Percentiles rank a stretch among this genome's conserved stretches.
Evolutionary conservation across 805 yeast genomes (phyloP).

Genomic region (Suhomyces faveliae): DNA sequence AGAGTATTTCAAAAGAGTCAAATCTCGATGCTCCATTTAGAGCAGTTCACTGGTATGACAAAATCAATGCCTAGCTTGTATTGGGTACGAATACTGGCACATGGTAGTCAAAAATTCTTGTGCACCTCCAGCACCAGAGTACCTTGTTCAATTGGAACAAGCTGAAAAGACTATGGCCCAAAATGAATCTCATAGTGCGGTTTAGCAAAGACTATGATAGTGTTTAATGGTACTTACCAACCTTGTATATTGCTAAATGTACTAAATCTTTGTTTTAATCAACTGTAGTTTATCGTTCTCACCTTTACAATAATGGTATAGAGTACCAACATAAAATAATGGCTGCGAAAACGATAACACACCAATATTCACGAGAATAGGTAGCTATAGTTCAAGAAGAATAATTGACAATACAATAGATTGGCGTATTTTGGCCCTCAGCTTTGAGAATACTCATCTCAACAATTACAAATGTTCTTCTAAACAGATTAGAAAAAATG

Average conservation of each 20-base stretch:
- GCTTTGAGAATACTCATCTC: no score
- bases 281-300: neutral
- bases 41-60: constrained; percentile 1
- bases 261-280: neutral
- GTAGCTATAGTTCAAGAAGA: no score
- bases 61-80: neutral
- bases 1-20: neutral
- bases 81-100: neutral
- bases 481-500: no score
- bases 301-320: neutral
- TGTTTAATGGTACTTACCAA: neutral
- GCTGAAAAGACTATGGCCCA: neutral
- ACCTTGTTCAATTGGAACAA: neutral
- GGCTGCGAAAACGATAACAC: no score
- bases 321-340: no score
- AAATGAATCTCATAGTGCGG: neutral
- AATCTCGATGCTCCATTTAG: neutral
- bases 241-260: neutral
- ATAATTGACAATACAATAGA: no score
- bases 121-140: neutral
- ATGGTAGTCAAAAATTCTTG: neutral
- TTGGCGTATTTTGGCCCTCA: no score
- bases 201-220: neutral
- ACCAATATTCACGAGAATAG: no score
- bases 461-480: no score